Evolutionary conservation across 495 filamentous ascomycete genomes (phyloP).

Genomic region (Astrocystis sublimbata): DNA sequence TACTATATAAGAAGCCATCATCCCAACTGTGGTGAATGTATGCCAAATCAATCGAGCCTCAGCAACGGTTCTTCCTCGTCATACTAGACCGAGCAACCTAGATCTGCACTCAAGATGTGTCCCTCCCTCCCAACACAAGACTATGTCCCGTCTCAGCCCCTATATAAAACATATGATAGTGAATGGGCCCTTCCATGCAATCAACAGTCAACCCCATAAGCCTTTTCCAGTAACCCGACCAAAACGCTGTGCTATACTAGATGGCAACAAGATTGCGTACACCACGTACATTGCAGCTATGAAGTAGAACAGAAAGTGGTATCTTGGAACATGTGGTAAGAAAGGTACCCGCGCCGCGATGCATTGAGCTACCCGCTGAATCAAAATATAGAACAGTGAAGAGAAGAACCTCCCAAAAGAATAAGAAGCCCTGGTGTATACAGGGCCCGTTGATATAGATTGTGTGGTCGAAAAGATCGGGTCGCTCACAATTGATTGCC

Average conservation of each 20-base stretch:
- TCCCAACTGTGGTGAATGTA: not conserved
- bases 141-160: not conserved
- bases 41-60: slow-evolving; percentile 2
- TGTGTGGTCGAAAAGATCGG: slow-evolving; percentile 1
- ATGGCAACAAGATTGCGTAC: not conserved
- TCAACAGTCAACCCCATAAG: slow-evolving; percentile 2
- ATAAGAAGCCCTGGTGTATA: not conserved
- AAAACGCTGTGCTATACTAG: slow-evolving; percentile 11
- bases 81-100: not conserved
- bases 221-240: slow-evolving; percentile 17
- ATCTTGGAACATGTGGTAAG: slow-evolving; percentile 14
- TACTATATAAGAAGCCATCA: slow-evolving; percentile 4
- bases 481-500: slow-evolving; percentile 21
- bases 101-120: not conserved
- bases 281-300: not conserved
- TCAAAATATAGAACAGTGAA: not conserved
- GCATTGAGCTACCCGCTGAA: slow-evolving; percentile 12
- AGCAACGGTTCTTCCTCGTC: not conserved
- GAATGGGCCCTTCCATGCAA: not conserved
- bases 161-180: not conserved
- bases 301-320: slow-evolving; percentile 13
- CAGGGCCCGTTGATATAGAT: not conserved
- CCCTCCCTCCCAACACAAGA: no score
- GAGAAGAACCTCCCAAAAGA: not conserved
- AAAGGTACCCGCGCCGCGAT: not conserved